Conservation (phyloP, 1,139 yeast species). For the Suhomyces kunorum region DNA sequence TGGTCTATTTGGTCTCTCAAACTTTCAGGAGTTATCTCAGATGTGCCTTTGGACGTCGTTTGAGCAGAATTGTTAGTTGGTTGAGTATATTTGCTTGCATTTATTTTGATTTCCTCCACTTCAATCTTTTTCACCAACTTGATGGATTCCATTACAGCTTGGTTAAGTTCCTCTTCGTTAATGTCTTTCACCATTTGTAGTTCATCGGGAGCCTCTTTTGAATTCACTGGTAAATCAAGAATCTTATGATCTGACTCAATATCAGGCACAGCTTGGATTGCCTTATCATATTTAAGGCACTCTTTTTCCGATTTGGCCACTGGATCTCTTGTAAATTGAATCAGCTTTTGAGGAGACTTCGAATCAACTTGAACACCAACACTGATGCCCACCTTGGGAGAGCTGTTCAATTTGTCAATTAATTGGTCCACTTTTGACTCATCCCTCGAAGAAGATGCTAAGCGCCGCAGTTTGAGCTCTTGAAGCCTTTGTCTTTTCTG, state of each 20-base stretch:
- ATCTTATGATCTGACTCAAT: conserved; percentile 1
- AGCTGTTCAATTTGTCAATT: conserved; percentile 21
- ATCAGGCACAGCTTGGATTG: conserved; percentile 26
- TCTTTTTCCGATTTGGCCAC: conserved; percentile 18
- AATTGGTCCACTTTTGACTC: conserved; percentile 23
- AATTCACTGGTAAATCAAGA: background rate
- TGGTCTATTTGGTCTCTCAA: conserved; percentile 3
- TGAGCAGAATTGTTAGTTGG: conserved; percentile 12
- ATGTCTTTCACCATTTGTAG: conserved; percentile 1
- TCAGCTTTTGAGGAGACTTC: background rate
- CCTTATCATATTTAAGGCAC: conserved; percentile 31
- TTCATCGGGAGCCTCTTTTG: background rate
- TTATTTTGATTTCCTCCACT: conserved; percentile 15
- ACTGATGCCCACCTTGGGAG: conserved; percentile 19
- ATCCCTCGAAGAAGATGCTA: conserved; percentile 18
- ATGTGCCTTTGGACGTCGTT: conserved; percentile 1
- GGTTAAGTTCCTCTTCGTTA: conserved; percentile 16
- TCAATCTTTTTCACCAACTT: conserved; percentile 19
- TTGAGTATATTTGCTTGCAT: conserved; percentile 17
- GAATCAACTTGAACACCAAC: conserved; percentile 32
- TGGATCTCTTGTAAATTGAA: background rate
- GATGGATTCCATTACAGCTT: conserved; percentile 21
- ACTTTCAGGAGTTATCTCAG: conserved; percentile 7
- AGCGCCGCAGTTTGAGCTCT: conserved; percentile 40
- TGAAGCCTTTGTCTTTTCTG: conserved; percentile 45